phyloP scores from a whole-genome alignment of 805 yeast genomes.

The Cyberlindnera suaveolens region DNA sequence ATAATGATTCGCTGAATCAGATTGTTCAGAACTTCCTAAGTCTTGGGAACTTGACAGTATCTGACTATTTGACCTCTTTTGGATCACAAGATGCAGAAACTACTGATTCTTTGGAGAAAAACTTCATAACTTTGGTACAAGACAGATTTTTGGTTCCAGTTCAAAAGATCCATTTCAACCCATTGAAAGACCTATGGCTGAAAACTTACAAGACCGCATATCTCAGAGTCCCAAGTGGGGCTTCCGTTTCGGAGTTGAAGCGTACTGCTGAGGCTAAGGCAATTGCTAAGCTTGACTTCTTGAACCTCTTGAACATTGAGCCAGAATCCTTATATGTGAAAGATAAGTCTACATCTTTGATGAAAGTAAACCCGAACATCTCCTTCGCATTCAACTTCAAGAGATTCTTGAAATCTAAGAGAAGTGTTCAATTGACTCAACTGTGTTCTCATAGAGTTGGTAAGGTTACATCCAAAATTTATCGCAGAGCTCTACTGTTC shows the following conservation, averaged over 20 bases:
- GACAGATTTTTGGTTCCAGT: constrained; percentile 49
- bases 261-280: constrained; percentile 57
- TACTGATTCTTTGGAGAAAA: constrained; percentile 26
- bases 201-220: constrained; percentile 36
- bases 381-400: constrained; percentile 57
- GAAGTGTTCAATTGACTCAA: constrained; percentile 57
- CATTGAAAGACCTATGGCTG: constrained; percentile 33
- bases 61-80: constrained; percentile 38
- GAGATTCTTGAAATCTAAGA: constrained; percentile 59
- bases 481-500: constrained; percentile 45
- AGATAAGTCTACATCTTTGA: constrained; percentile 30
- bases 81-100: constrained; percentile 24
- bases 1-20: constrained; percentile 41
- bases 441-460: constrained; percentile 70
- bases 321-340: constrained; percentile 25
- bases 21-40: constrained; percentile 65
- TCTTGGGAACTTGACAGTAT: constrained; percentile 57
- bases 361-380: constrained; percentile 41
- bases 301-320: constrained; percentile 28
- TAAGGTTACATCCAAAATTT: constrained; percentile 55
- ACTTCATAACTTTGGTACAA: constrained; percentile 39
- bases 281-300: constrained; percentile 32
- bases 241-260: constrained; percentile 46
- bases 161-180: constrained; percentile 28
- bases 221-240: constrained; percentile 30